These are phyloP conservation scores for Umbilicus rupestris DNA, from an alignment of 164 flowering plant genomes.

Conservation along the genomic window DNA sequence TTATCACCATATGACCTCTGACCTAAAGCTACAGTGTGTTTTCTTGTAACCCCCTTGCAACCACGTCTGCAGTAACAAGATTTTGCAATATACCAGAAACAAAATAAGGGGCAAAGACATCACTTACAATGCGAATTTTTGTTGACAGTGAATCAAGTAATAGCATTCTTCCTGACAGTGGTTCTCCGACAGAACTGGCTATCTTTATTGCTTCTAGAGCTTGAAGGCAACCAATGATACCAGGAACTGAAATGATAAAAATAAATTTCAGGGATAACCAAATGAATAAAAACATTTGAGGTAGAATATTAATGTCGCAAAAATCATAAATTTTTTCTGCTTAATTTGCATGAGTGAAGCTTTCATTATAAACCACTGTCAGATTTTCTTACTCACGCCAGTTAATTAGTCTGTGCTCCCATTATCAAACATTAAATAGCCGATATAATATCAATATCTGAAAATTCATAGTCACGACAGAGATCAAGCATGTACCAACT, in stretches of 20 bases:
- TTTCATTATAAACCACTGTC: neutral
- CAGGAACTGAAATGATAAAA: constrained; percentile 57
- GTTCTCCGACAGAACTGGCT: constrained; percentile 78
- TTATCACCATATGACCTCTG: too few relatives aligned
- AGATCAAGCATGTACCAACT: constrained; percentile 45
- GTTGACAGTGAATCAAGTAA: constrained; percentile 82
- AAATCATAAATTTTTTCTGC: too few relatives aligned
- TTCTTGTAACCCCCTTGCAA: neutral
- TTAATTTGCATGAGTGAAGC: neutral
- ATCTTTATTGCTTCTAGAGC: constrained; percentile 93
- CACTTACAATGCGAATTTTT: constrained; percentile 68
- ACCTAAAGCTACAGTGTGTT: too few relatives aligned
- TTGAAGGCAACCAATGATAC: constrained; percentile 93
- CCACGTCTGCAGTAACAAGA: neutral
- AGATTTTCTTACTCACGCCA: neutral
- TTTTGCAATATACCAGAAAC: neutral
- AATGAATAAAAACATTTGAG: neutral
- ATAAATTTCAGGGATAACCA: neutral
- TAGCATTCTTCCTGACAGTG: constrained; percentile 87
- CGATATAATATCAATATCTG: neutral
- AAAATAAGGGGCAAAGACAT: neutral
- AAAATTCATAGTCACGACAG: neutral
- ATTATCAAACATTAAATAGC: neutral
- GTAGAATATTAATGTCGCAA: neutral
- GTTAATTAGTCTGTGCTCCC: neutral